phyloP scores from a whole-genome alignment of 139 green algal genomes.

The Nannochloris sp. region DNA sequence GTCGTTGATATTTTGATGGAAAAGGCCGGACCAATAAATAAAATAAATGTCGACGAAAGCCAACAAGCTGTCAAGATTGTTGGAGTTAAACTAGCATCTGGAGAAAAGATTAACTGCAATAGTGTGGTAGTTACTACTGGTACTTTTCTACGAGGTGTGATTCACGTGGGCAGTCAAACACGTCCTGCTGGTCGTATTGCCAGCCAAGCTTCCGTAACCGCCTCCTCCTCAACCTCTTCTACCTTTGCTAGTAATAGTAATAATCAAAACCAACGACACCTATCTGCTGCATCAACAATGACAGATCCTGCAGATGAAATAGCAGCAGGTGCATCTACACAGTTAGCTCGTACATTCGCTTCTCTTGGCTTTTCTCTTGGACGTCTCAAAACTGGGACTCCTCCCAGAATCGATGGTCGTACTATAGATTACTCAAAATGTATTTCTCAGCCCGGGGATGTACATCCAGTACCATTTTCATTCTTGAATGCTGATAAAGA shows the following conservation, averaged over 20 bases:
- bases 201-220: conserved; percentile 8
- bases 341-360: conserved; percentile 26
- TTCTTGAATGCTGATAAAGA: conserved; percentile 30
- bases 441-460: conserved; percentile 34
- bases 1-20: conserved; percentile 42
- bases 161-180: conserved; percentile 43
- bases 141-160: conserved; percentile 43
- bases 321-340: conserved; percentile 20
- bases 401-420: conserved; percentile 37
- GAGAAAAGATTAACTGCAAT: conserved; percentile 22
- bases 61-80: neutral
- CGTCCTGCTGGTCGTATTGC: conserved; percentile 33
- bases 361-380: conserved; percentile 27
- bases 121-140: conserved; percentile 47
- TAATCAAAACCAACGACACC: neutral
- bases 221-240: neutral
- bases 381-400: conserved; percentile 51
- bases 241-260: neutral
- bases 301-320: conserved; percentile 18
- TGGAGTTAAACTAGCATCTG: conserved; percentile 26
- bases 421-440: conserved; percentile 42
- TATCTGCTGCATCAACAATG: neutral
- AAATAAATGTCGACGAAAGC: neutral
- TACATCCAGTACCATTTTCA: conserved; percentile 34
- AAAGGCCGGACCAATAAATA: neutral